These are phyloP conservation scores for Amylocystis lapponica DNA, from an alignment of 768 basidiomycete genomes.

Conservation along the genomic window DNA sequence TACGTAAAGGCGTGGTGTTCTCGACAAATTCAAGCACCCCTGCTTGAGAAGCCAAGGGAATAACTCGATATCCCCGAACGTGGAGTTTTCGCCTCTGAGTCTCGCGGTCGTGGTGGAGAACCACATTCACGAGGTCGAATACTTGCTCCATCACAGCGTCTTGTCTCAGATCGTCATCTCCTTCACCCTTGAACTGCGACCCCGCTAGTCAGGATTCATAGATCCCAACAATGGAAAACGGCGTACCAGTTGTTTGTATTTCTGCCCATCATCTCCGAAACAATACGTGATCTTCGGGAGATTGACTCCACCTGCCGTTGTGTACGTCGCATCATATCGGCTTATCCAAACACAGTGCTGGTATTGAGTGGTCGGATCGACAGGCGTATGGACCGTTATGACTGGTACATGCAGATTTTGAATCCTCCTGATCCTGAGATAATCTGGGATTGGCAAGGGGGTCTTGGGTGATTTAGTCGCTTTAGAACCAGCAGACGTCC, in stretches of 20 bases:
- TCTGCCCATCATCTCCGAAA: constrained; percentile 54
- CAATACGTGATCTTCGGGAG: constrained; percentile 77
- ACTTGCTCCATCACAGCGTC: constrained; percentile 99
- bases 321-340: constrained; percentile 53
- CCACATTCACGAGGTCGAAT: constrained; percentile 80
- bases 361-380: constrained; percentile 71
- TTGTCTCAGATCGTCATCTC: constrained; percentile 88
- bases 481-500: constrained; percentile 7
- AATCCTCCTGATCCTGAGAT: constrained; percentile 42
- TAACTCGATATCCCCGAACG: constrained; percentile 83
- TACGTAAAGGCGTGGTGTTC: constrained; percentile 60
- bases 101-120: constrained; percentile 68
- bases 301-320: constrained; percentile 72
- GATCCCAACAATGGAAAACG: background rate
- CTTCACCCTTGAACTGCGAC: constrained; percentile 83
- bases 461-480: too few relatives aligned
- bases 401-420: constrained; percentile 69
- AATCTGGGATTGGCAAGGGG: constrained; percentile 38
- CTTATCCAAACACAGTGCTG: constrained; percentile 62
- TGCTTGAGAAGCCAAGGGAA: constrained; percentile 74
- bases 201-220: background rate
- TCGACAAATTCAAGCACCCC: constrained; percentile 90
- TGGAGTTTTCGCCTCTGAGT: constrained; percentile 67
- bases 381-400: constrained; percentile 61
- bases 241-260: constrained; percentile 77